Base-by-base conservation (phyloP, 176 grass and related monocot genomes). In the Oryza glumipatula region DNA sequence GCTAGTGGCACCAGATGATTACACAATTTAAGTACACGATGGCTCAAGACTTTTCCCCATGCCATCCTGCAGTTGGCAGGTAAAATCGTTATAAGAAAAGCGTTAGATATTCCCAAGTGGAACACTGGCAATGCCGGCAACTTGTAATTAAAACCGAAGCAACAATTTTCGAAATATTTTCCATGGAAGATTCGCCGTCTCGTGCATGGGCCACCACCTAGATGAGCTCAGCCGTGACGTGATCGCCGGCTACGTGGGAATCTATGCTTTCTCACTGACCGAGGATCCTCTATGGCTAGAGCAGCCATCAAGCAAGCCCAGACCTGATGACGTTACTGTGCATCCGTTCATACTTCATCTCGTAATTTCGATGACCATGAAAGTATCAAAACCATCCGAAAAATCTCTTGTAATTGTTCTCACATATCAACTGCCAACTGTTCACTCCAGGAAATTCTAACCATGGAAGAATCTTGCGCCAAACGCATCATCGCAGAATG, bases 141-240 rank as follows among this genome's bases (percentile, higher is more conserved):
- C 54, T 38, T 73, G 19, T 38, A 82, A 61, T 70, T 33, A 2
- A 72, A 60, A 33, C 5, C 63, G 9, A 16, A 16, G 3, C 35
- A 13, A 30, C n/a, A 49, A 51, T 60, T 45, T 65, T 45, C 21
- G 22, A 68, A 68, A 74, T 45, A 78, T 60, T 60, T 86, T 67
- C 48, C 38, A 78, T 17, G 15, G 79, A 86, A 78, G 58, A 60
- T 86, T 86, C 58, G 67, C 14, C 67, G 12, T 19, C 44, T 35
- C 9, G 7, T 52, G 49, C 49, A 49, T 82, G 73, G 28, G 9
- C 48, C 83, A 65, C 65, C 15, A 7, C n/a, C 4, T 14, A 32
- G 24, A 9, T 86, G 79, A 90, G 67, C 36, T 90, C 79, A 83
- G 10, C 14, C 21, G 36, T 86, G 84, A 78, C 78, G 49, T 45